These are phyloP conservation scores for Eutrema heterophyllum DNA, from an alignment of 345 rosid species.

Conservation along the genomic window DNA sequence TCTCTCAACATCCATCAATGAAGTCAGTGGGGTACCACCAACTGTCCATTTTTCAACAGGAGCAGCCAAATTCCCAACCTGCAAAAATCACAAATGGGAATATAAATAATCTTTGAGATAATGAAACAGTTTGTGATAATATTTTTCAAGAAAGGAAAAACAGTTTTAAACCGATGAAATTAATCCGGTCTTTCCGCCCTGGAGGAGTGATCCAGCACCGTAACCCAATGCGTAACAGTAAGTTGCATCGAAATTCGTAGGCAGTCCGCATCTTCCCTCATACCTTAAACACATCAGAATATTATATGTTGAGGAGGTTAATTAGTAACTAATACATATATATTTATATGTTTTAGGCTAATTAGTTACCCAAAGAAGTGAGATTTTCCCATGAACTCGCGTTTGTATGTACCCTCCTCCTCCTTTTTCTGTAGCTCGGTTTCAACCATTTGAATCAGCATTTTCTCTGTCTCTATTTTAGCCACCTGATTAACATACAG, in stretches of 20 bases:
- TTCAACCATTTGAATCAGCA: slow-evolving; percentile 99
- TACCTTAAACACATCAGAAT: slow-evolving; percentile 44
- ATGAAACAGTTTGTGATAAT: not conserved
- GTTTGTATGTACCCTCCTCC: slow-evolving; percentile 58
- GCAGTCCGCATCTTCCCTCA: slow-evolving; percentile 97
- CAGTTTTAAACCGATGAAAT: slow-evolving; percentile 67
- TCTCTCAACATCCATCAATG: slow-evolving; percentile 98
- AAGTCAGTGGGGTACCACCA: slow-evolving; percentile 84
- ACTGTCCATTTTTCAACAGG: slow-evolving; percentile 93
- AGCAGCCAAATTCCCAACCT: slow-evolving; percentile 91
- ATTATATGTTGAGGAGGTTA: not conserved
- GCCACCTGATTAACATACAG: slow-evolving; percentile 54
- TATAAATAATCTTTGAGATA: not conserved
- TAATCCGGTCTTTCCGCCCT: slow-evolving; percentile 76
- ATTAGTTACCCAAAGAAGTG: slow-evolving; percentile 85
- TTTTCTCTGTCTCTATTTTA: slow-evolving; percentile 96
- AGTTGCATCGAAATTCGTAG: slow-evolving; percentile 86
- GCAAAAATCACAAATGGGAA: slow-evolving; percentile 3
- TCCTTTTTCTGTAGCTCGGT: slow-evolving; percentile 84
- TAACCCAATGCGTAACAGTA: slow-evolving; percentile 95
- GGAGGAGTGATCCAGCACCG: slow-evolving; percentile 88
- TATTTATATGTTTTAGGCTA: not conserved
- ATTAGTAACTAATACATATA: not conserved
- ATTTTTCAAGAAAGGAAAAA: not conserved
- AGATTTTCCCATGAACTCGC: slow-evolving; percentile 73